A percentile compares a stretch with the other conserved stretches of the same genome.
Conservation (phyloP, 768 basidiomycete genomes). For the Rhodotorula diobovata region DNA sequence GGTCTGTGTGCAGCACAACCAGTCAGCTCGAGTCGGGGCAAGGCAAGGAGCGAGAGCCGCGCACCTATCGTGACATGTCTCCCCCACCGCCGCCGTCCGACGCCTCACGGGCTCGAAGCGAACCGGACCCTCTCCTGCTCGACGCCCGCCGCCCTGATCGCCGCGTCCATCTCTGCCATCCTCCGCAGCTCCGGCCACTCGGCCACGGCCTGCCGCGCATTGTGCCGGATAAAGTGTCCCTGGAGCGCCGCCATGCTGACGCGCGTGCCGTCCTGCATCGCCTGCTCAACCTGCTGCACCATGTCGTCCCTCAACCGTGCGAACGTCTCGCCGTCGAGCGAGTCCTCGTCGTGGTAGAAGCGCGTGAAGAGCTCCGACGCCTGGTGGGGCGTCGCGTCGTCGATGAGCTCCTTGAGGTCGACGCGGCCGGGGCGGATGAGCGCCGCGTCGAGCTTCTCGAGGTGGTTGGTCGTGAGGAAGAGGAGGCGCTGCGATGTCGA, state of each 20-base stretch:
- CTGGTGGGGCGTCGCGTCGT: slow-evolving; percentile 79
- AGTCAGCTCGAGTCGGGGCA: too few species aligned
- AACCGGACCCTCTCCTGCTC: slow-evolving; percentile 6
- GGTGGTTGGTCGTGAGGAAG: slow-evolving; percentile 99
- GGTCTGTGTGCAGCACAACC: not conserved
- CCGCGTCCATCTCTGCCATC: slow-evolving; percentile 26
- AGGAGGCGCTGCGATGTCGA: slow-evolving; percentile 89
- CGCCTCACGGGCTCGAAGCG: slow-evolving; percentile 13
- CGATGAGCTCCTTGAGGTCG: slow-evolving; percentile 75
- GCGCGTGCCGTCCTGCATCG: slow-evolving; percentile 55
- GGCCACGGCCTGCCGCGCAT: slow-evolving; percentile 42
- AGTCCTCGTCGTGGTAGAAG: slow-evolving; percentile 64
- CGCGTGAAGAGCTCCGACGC: slow-evolving; percentile 69
- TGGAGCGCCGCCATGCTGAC: slow-evolving; percentile 96
- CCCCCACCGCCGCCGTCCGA: too few species aligned
- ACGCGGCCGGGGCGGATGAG: slow-evolving; percentile 94
- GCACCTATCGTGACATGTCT: not conserved
- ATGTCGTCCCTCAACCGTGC: slow-evolving; percentile 56
- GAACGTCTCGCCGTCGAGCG: slow-evolving; percentile 48
- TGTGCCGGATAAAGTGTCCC: slow-evolving; percentile 81
- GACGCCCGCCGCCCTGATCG: not conserved
- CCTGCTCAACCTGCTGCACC: slow-evolving; percentile 56
- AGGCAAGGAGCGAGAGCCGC: not conserved
- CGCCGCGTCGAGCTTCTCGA: slow-evolving; percentile 81
- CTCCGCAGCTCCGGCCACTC: slow-evolving; percentile 40